Conservation (phyloP, 768 basidiomycete genomes). For the Amanita pseudoporphyria region DNA sequence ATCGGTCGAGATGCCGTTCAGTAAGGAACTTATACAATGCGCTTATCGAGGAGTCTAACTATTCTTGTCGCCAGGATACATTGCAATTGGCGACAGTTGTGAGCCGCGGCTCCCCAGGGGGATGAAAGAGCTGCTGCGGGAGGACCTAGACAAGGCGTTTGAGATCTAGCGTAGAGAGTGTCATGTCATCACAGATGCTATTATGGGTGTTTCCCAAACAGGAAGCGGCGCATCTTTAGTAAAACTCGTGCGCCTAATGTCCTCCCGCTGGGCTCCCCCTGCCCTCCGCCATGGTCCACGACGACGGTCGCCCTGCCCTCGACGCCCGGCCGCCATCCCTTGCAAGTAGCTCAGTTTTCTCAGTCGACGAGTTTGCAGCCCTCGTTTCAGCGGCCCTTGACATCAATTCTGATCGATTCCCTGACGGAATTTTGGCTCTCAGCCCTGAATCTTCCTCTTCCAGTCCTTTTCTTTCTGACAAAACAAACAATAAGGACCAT, state of each 20-base stretch:
- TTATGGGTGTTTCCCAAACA: not conserved
- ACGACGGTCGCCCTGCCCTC: not conserved
- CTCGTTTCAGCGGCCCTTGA: constrained; percentile 5
- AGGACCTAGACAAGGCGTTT: constrained; percentile 82
- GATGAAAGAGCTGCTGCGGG: constrained; percentile 78
- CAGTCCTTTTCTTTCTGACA: not conserved
- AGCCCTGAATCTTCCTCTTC: constrained; percentile 4
- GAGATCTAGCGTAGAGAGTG: constrained; percentile 45
- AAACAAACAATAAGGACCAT: not conserved
- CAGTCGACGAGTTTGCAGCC: not conserved
- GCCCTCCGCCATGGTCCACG: not conserved
- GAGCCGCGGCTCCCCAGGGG: constrained; percentile 80
- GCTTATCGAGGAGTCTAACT: not conserved
- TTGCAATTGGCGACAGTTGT: constrained; percentile 25
- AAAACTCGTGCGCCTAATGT: not conserved
- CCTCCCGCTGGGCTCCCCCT: not conserved
- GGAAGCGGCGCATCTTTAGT: not conserved
- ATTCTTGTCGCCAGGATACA: constrained; percentile 30
- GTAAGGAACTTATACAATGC: constrained; percentile 35
- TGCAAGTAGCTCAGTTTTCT: constrained; percentile 1
- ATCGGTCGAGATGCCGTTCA: constrained; percentile 98
- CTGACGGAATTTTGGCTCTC: constrained; percentile 1
- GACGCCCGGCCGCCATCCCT: not conserved
- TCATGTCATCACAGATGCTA: too few species aligned
- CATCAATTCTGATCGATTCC: constrained; percentile 8